Conservation (phyloP, 2,329 filamentous ascomycete species). For the Trichoderma atrobrunneum region DNA sequence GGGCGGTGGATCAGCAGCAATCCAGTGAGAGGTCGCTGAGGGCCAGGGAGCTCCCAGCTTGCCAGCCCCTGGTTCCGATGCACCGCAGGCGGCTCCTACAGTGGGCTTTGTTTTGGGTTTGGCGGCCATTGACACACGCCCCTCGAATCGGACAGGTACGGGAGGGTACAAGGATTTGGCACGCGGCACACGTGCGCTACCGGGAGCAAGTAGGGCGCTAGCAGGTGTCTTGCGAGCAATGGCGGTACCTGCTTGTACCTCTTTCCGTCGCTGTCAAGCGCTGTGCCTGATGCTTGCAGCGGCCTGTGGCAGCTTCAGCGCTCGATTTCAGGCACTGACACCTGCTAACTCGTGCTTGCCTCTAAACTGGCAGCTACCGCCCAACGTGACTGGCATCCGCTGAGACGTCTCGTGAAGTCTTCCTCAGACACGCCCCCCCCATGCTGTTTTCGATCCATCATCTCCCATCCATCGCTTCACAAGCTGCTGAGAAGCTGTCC, state of each 20-base stretch:
- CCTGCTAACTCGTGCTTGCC: neutral
- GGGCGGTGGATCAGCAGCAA: slow-evolving; percentile 16
- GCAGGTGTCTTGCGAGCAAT: neutral
- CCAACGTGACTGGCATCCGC: neutral
- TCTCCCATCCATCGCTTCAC: slow-evolving; percentile 19
- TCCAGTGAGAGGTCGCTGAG: slow-evolving; percentile 12
- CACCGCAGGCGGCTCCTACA: neutral
- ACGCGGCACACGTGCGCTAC: slow-evolving; percentile 12
- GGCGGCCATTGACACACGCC: neutral
- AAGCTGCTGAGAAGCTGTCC: slow-evolving; percentile 9
- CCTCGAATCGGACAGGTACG: neutral
- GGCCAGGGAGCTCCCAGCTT: neutral
- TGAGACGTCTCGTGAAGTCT: neutral
- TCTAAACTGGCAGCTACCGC: neutral
- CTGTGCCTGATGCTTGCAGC: neutral
- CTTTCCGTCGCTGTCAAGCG: neutral
- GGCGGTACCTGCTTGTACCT: neutral
- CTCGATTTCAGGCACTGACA: neutral
- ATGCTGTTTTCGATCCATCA: slow-evolving; percentile 19
- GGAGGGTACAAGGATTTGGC: neutral
- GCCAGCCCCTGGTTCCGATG: slow-evolving; percentile 12
- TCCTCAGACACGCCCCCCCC: neutral
- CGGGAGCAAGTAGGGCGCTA: neutral
- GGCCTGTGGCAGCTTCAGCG: neutral
- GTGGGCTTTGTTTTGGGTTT: neutral